Conservation (phyloP, 306 rosid species). For the Cucumis sativus region Cucumber_9930_V3 NC_026656.2:16870501-16871000, state of each 20-base stretch:
- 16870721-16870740: not conserved
- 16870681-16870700: too few relatives aligned
- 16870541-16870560: too few relatives aligned
- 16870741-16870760: not conserved
- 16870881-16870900: not conserved
- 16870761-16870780: not conserved
- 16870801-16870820: not conserved
- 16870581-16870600: too few relatives aligned
- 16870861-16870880: not conserved
- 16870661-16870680: too few relatives aligned
- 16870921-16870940: not conserved
- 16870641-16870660: too few relatives aligned
- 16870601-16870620: too few relatives aligned
- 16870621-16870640: too few relatives aligned
- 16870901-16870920: not conserved
- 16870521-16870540: too few relatives aligned
- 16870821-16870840: not conserved
- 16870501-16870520: too few relatives aligned
- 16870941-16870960: not conserved
- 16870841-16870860: not conserved
- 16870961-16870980: not conserved
- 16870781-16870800: not conserved
- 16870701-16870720: too few relatives aligned
- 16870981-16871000: not conserved
- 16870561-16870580: too few relatives aligned